Evolutionary conservation across 345 rosid species (phyloP), one percentile per base, ranked within the genome.

Genomic region (Arabidopsis arenosa): DNA sequence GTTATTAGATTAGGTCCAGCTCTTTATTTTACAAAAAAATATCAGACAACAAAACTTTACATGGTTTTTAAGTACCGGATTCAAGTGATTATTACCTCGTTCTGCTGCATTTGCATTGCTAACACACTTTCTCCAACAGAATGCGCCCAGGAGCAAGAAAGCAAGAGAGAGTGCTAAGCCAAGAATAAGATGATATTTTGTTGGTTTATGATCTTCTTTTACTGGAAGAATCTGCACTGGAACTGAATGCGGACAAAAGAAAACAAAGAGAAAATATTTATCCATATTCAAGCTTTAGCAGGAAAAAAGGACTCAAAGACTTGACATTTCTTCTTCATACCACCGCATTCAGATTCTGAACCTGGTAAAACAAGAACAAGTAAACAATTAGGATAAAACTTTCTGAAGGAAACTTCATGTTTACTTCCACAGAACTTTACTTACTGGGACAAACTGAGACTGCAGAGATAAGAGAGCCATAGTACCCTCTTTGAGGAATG

Each of bases 381-480:
- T 48, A 60, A 33, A 4, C 4, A 30, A 5, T 61, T 12, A 39
- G 35, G 66, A 60, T 52, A 9, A 35, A 26, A 14, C 3, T n/a
- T 36, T 51, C 0, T 15, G 12, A 58, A 43, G 17, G 43, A 30
- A 54, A 56, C 18, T 18, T 63, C 18, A 18, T 44, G 58, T 21
- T 74, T 21, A 18, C 23, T 10, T 17, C 13, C 11, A 14, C 26
- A 49, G 4, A 40, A 30, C 9, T 47, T 52, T 14, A 79, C 82
- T 57, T 66, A 83, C 88, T 68, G 5, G 83, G 79, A 41, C 78
- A 74, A 0, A 83, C 87, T 44, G 89, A 82, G 62, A 90, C 80
- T 18, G 93, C 90, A 51, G 93, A 90, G 63, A 87, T 76, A 30
- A 89, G 80, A 72, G 95, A 84, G 33, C 92, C 92, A 64, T 89